These are phyloP conservation scores for Metarhizium sp. DNA, from an alignment of 2,329 filamentous ascomycete genomes.

Conservation along the genomic window DNA sequence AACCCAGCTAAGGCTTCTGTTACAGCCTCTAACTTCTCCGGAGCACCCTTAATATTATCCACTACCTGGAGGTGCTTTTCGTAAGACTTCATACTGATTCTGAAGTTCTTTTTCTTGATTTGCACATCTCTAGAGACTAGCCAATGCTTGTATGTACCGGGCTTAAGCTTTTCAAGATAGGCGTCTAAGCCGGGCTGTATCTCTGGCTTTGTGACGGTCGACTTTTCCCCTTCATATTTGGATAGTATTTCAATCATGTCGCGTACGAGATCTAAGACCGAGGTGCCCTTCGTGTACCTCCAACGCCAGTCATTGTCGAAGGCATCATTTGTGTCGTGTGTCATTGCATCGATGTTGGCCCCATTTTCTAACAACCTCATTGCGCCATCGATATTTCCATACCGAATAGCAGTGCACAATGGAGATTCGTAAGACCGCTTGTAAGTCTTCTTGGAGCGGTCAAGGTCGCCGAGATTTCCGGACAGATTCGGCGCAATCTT, in stretches of 20 bases:
- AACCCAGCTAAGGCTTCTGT: slow-evolving; percentile 39
- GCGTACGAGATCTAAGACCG: slow-evolving; percentile 53
- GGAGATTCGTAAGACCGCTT: slow-evolving; percentile 48
- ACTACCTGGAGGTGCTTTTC: slow-evolving; percentile 13
- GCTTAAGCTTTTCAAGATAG: slow-evolving; percentile 40
- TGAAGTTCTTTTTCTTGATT: slow-evolving; percentile 19
- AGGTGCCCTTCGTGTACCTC: slow-evolving; percentile 29
- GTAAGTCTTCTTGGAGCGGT: slow-evolving; percentile 42
- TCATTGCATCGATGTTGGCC: slow-evolving; percentile 55
- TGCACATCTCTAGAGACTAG: slow-evolving; percentile 31
- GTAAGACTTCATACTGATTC: slow-evolving; percentile 20
- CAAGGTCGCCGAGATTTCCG: slow-evolving; percentile 25
- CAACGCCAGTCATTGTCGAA: slow-evolving; percentile 22
- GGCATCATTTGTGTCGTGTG: slow-evolving; percentile 25
- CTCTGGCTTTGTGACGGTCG: slow-evolving; percentile 1
- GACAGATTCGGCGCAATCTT: slow-evolving; percentile 32
- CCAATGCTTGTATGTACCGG: slow-evolving; percentile 54
- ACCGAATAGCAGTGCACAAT: slow-evolving; percentile 49
- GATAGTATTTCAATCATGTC: slow-evolving; percentile 40
- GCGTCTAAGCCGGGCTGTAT: slow-evolving; percentile 31
- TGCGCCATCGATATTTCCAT: slow-evolving; percentile 34
- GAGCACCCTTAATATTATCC: slow-evolving; percentile 11
- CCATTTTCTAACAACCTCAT: slow-evolving; percentile 52
- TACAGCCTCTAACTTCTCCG: slow-evolving; percentile 49
- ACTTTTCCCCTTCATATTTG: slow-evolving; percentile 25